Evolutionary conservation across 345 rosid genomes (phyloP).

Genomic region (Nasturtium officinale): DNA sequence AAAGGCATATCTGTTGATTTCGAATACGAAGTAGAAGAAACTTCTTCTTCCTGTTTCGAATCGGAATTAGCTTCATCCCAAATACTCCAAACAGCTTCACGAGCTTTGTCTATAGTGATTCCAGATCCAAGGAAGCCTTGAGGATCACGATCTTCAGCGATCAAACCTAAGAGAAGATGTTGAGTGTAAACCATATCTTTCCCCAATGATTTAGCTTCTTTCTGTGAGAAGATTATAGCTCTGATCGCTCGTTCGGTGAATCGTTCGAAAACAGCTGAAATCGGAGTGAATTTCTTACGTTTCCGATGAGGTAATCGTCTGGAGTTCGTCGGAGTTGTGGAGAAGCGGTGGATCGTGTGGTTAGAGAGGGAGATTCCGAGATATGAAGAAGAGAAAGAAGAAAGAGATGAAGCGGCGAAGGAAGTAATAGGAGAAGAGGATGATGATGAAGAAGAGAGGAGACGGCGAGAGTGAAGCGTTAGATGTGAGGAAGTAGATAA

Average conservation of each 20-base stretch:
- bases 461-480: constrained; percentile 55
- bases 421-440: constrained; percentile 29
- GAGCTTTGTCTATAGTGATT: constrained; percentile 65
- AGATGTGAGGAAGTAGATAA: constrained; percentile 63
- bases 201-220: constrained; percentile 76
- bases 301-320: constrained; percentile 35
- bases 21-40: constrained; percentile 40
- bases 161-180: constrained; percentile 78
- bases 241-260: constrained; percentile 76
- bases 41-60: constrained; percentile 36
- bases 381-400: constrained; percentile 56
- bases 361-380: constrained; percentile 60
- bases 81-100: constrained; percentile 67
- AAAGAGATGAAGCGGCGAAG: constrained; percentile 43
- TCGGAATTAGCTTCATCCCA: constrained; percentile 53
- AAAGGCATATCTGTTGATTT: constrained; percentile 67
- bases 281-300: constrained; percentile 49
- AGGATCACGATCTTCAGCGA: constrained; percentile 79
- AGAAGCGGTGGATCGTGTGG: constrained; percentile 31
- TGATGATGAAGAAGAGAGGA: constrained; percentile 34
- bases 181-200: constrained; percentile 82
- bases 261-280: constrained; percentile 84
- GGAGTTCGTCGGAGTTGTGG: constrained; percentile 19
- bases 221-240: constrained; percentile 79
- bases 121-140: constrained; percentile 83